Conservation (phyloP, 1,139 yeast genomes). For the Pichia sp. region DNA sequence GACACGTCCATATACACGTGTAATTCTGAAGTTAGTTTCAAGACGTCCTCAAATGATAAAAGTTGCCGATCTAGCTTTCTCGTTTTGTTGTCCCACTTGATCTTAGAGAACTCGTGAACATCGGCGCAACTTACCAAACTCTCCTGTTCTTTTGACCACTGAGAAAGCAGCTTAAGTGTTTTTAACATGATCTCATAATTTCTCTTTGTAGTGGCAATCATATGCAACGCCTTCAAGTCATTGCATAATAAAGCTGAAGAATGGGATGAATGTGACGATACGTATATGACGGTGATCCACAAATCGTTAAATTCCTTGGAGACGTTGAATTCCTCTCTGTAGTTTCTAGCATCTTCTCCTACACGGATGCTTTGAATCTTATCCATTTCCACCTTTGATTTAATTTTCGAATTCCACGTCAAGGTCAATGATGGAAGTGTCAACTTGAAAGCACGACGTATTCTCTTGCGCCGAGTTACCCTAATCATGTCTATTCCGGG, state of each 20-base stretch:
- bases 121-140: constrained; percentile 36
- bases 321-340: constrained; percentile 77
- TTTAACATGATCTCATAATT: constrained; percentile 55
- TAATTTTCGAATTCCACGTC: constrained; percentile 13
- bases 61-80: constrained; percentile 25
- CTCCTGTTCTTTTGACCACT: constrained; percentile 15
- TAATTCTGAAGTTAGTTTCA: constrained; percentile 58
- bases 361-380: constrained; percentile 55
- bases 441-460: constrained; percentile 6
- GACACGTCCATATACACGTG: constrained; percentile 53
- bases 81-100: constrained; percentile 53
- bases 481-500: constrained; percentile 22
- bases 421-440: constrained; percentile 7
- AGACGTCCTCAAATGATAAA: constrained; percentile 64
- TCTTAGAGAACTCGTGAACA: constrained; percentile 44
- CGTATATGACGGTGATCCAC: constrained; percentile 80
- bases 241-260: constrained; percentile 2
- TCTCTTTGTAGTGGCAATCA: constrained; percentile 61
- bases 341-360: constrained; percentile 70
- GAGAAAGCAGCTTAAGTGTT: constrained; percentile 2
- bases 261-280: background rate
- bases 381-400: constrained; percentile 10
- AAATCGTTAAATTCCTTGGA: constrained; percentile 57
- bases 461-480: constrained; percentile 12
- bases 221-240: constrained; percentile 50